Evolutionary conservation across 306 rosid genomes (phyloP).

Genomic region (Glycyrrhiza uralensis): DNA sequence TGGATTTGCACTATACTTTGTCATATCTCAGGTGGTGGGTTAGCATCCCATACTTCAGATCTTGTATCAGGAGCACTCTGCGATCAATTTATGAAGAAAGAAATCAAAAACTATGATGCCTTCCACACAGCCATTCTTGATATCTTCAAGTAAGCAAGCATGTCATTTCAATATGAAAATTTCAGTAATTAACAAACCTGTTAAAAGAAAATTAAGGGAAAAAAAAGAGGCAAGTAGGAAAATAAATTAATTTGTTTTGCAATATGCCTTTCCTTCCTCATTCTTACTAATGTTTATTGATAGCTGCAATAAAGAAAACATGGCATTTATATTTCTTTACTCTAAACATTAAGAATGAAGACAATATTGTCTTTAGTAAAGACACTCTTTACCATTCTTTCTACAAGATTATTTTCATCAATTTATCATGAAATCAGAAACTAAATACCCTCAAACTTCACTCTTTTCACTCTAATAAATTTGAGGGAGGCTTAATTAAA

Average conservation of each 20-base stretch:
- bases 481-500: background rate
- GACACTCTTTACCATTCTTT: background rate
- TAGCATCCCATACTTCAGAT: conserved; percentile 21
- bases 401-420: background rate
- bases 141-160: conserved; percentile 55
- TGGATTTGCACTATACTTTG: background rate
- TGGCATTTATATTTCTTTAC: background rate
- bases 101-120: background rate
- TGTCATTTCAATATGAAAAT: background rate
- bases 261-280: background rate
- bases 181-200: background rate
- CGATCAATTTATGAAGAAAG: conserved; percentile 30
- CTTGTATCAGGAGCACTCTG: conserved; percentile 28
- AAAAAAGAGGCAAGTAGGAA: background rate
- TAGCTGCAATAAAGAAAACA: background rate
- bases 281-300: background rate
- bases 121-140: conserved; percentile 63
- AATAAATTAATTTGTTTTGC: background rate
- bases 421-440: background rate
- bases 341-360: background rate
- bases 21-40: conserved; percentile 23
- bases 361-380: too few relatives aligned
- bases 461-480: too few relatives aligned
- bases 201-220: background rate
- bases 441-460: background rate